Conservation (phyloP, 768 basidiomycete genomes). For the Guyanaporus albipodus region DNA sequence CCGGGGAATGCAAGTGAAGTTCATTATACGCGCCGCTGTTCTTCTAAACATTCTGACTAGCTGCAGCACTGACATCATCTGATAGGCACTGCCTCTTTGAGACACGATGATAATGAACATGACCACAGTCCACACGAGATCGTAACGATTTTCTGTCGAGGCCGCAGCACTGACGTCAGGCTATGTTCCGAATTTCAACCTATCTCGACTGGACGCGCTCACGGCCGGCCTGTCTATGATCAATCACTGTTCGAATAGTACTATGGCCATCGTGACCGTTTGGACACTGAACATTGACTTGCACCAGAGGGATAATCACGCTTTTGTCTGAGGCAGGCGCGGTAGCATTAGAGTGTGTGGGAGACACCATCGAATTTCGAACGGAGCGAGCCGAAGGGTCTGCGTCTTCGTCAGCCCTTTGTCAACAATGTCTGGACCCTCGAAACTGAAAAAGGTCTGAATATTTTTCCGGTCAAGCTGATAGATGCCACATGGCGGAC, state of each 20-base stretch:
- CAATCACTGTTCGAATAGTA: too few species aligned
- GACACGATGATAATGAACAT: slow-evolving; percentile 8
- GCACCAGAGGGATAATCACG: too few species aligned
- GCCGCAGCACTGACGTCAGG: slow-evolving; percentile 28
- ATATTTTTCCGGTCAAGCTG: neutral
- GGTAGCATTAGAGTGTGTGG: slow-evolving; percentile 10
- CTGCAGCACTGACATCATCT: slow-evolving; percentile 23
- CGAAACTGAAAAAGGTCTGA: slow-evolving; percentile 7
- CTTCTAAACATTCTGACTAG: slow-evolving; percentile 12
- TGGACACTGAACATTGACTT: too few species aligned
- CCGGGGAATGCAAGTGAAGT: slow-evolving; percentile 13
- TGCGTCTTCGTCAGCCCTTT: slow-evolving; percentile 6
- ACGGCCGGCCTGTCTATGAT: too few species aligned
- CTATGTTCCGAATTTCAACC: neutral
- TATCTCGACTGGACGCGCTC: too few species aligned
- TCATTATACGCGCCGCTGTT: slow-evolving; percentile 10
- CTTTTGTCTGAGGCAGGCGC: neutral
- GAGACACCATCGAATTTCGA: slow-evolving; percentile 1
- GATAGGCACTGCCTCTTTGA: slow-evolving; percentile 16
- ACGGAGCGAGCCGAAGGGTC: slow-evolving; percentile 7
- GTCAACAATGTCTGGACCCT: neutral
- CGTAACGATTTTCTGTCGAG: slow-evolving; percentile 9
- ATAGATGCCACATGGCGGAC: neutral
- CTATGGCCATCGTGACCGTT: too few species aligned
- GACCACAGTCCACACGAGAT: slow-evolving; percentile 3